Conservation (phyloP, 164 flowering plant species). For the Vitis rupestris region DNA sequence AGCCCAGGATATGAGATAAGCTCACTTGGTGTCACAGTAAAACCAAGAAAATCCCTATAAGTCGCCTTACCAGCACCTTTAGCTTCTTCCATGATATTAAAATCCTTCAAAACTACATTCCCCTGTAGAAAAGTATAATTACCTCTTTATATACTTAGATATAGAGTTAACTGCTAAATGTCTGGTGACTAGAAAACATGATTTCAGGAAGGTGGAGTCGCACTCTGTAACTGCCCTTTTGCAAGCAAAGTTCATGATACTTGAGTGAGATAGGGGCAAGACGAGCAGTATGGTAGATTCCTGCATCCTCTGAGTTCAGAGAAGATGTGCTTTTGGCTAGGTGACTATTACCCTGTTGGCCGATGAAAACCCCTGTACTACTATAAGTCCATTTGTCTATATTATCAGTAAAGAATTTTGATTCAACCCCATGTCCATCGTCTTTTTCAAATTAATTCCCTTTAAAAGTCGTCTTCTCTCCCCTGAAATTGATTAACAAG, state of each 20-base stretch:
- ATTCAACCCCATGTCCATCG: conserved; percentile 36
- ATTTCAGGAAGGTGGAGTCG: conserved; percentile 86
- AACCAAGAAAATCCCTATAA: conserved; percentile 13
- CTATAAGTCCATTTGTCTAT: conserved; percentile 57
- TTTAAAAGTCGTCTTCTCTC: conserved; percentile 19
- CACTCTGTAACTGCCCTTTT: conserved; percentile 65
- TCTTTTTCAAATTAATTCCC: conserved; percentile 12
- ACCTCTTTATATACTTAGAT: not conserved
- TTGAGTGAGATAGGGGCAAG: conserved; percentile 65
- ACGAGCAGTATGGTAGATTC: conserved; percentile 59
- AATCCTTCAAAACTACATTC: conserved; percentile 35
- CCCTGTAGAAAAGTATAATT: conserved; percentile 9
- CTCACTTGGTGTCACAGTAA: conserved; percentile 79
- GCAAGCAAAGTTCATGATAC: conserved; percentile 77
- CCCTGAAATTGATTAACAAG: conserved; percentile 79
- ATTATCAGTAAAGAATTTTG: conserved; percentile 24
- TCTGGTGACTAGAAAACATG: conserved; percentile 46
- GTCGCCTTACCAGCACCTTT: conserved; percentile 48
- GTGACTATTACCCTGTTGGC: conserved; percentile 18
- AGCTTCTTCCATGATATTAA: conserved; percentile 58
- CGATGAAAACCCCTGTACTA: conserved; percentile 50
- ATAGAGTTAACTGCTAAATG: conserved; percentile 27
- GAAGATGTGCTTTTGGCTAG: conserved; percentile 22
- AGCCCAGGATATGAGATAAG: conserved; percentile 3
- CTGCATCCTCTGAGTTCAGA: conserved; percentile 22